These are phyloP conservation scores for Spinellus fusiger DNA, from an alignment of 192 early-diverging fungal genomes.

Conservation along the genomic window DNA sequence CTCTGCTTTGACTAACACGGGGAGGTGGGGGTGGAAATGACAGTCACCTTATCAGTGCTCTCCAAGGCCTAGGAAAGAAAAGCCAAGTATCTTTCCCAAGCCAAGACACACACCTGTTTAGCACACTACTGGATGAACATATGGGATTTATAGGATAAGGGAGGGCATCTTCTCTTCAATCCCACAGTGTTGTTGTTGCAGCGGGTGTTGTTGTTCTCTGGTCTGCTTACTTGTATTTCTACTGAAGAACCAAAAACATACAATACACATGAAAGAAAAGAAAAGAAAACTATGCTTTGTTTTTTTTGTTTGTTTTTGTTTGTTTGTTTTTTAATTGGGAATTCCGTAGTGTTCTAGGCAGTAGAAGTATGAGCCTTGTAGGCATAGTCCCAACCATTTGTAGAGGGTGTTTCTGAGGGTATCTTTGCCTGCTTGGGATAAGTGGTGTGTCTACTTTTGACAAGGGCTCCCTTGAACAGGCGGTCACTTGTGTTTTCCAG, in stretches of 20 bases:
- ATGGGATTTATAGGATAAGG: constrained; percentile 14
- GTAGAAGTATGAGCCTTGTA: constrained; percentile 21
- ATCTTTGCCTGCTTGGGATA: constrained; percentile 72
- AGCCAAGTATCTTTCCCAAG: constrained; percentile 29
- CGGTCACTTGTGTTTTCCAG: constrained; percentile 50
- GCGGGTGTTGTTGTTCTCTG: neutral
- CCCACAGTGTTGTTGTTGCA: neutral
- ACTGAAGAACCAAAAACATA: too few species aligned
- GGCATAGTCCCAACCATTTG: constrained; percentile 63
- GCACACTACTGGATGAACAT: constrained; percentile 27
- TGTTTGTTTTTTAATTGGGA: neutral
- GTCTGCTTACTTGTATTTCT: neutral
- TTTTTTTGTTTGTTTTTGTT: neutral
- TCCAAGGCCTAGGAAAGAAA: constrained; percentile 16
- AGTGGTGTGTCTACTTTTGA: constrained; percentile 47
- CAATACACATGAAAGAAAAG: too few species aligned
- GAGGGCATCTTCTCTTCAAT: too few species aligned
- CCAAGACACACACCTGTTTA: constrained; percentile 26
- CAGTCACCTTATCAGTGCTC: constrained; percentile 21
- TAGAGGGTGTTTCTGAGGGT: constrained; percentile 67
- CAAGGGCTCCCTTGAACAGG: constrained; percentile 59
- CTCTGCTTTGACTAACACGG: neutral
- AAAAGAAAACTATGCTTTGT: neutral
- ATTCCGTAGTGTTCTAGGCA: neutral
- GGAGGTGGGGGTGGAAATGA: too few species aligned